Percentiles rank a stretch among this genome's conserved stretches.
Conservation (phyloP, 257 asterid genomes). For the Solanum sejunctum region DNA sequence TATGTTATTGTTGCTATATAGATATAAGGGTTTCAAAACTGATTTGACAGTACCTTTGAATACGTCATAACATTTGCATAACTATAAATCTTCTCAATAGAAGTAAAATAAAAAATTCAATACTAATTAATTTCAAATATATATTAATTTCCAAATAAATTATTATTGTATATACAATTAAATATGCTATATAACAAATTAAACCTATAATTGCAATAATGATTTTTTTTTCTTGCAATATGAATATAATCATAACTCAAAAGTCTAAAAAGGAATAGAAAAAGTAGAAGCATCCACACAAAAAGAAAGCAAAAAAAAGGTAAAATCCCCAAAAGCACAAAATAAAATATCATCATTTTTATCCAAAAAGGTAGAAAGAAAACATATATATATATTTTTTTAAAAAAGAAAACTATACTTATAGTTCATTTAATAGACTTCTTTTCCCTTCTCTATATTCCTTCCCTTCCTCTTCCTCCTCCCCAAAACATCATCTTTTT, state of each 20-base stretch:
- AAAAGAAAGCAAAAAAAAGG: not conserved
- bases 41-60: not conserved
- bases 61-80: not conserved
- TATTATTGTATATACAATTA: not conserved
- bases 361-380: not conserved
- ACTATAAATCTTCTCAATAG: not conserved
- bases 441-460: conserved; percentile 3
- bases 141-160: not conserved
- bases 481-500: not conserved
- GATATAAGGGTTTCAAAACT: not conserved
- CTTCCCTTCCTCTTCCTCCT: not conserved
- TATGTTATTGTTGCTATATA: no score
- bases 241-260: not conserved
- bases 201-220: not conserved
- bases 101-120: not conserved
- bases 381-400: no score
- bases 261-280: conserved; percentile 4
- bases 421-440: conserved; percentile 4
- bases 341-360: conserved; percentile 15
- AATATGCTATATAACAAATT: not conserved
- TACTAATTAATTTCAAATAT: not conserved
- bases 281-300: not conserved
- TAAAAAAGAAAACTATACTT: not conserved
- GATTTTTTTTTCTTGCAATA: not conserved
- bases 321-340: conserved; percentile 7